phyloP scores from a whole-genome alignment of 2,329 filamentous ascomycete genomes.

The Tetracladium maxilliforme region DNA sequence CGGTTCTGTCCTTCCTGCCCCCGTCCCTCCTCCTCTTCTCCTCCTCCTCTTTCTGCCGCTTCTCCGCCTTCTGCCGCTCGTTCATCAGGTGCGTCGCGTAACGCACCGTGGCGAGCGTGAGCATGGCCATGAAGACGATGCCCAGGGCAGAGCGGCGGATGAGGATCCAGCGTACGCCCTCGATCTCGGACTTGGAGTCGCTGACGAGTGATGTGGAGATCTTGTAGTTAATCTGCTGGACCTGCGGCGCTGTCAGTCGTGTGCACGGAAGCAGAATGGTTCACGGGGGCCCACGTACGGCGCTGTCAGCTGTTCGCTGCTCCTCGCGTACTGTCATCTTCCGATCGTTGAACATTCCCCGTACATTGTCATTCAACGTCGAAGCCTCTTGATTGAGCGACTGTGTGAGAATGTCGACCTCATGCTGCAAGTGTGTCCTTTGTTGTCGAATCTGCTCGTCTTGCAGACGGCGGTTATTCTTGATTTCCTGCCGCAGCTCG shows the following conservation, averaged over 20 bases:
- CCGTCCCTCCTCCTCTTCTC: constrained; percentile 10
- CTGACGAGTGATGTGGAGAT: constrained; percentile 84
- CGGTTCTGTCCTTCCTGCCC: constrained; percentile 8
- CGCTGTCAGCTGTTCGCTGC: constrained; percentile 70
- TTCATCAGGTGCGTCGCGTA: constrained; percentile 42
- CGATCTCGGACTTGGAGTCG: constrained; percentile 83
- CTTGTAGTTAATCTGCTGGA: constrained; percentile 92
- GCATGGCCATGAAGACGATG: constrained; percentile 50
- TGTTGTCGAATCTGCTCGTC: constrained; percentile 75
- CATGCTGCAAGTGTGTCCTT: constrained; percentile 76
- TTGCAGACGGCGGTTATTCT: constrained; percentile 58
- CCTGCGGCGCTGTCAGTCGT: constrained; percentile 26
- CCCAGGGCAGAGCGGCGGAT: constrained; percentile 48
- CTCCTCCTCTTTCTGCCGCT: constrained; percentile 17
- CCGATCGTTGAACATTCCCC: constrained; percentile 90
- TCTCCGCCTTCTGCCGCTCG: constrained; percentile 29
- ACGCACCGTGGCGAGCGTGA: constrained; percentile 42
- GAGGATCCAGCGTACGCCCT: constrained; percentile 76
- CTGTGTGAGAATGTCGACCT: constrained; percentile 85
- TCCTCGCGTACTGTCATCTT: constrained; percentile 86
- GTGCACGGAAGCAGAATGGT: not conserved
- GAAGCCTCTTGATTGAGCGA: constrained; percentile 70
- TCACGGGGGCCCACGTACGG: constrained; percentile 31
- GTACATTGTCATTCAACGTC: constrained; percentile 77
- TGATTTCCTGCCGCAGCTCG: constrained; percentile 78